Percentiles rank a stretch among this genome's conserved stretches.
phyloP scores from a whole-genome alignment of 306 rosid genomes.

The Fragaria ananassa region DNA sequence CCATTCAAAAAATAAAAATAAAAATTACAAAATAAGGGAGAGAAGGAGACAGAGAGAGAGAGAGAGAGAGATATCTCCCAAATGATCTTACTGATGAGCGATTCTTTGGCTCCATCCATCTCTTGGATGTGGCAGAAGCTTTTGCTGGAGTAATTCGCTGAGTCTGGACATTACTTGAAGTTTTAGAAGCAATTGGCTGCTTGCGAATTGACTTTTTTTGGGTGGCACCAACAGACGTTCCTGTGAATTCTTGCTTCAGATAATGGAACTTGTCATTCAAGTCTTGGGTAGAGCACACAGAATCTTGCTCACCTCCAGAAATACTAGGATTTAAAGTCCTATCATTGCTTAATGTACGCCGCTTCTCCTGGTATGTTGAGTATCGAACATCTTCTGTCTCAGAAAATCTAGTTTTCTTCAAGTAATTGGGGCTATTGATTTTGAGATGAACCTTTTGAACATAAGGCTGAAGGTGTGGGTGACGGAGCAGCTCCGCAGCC shows the following conservation, averaged over 20 bases:
- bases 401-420: conserved; percentile 74
- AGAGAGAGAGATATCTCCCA: conserved; percentile 24
- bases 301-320: conserved; percentile 78
- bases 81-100: conserved; percentile 46
- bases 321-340: conserved; percentile 77
- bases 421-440: conserved; percentile 59
- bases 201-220: conserved; percentile 42
- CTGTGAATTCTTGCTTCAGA: conserved; percentile 44
- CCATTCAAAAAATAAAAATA: background rate
- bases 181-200: conserved; percentile 48
- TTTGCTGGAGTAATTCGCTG: conserved; percentile 42
- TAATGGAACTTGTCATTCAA: conserved; percentile 56
- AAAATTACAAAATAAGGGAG: background rate
- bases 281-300: conserved; percentile 62
- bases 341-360: conserved; percentile 57
- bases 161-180: conserved; percentile 41
- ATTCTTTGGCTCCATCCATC: conserved; percentile 48
- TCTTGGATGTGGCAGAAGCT: conserved; percentile 49
- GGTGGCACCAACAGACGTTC: conserved; percentile 39
- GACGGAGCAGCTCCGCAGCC: conserved; percentile 89
- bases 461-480: conserved; percentile 77
- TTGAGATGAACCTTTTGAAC: conserved; percentile 79
- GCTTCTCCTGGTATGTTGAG: conserved; percentile 42
- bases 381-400: conserved; percentile 44
- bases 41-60: conserved; percentile 11